A percentile compares a stretch with the other conserved stretches of the same genome.
Evolutionary conservation across 345 rosid species (phyloP).

Genomic region (Eucalyptus dawsonii): DNA sequence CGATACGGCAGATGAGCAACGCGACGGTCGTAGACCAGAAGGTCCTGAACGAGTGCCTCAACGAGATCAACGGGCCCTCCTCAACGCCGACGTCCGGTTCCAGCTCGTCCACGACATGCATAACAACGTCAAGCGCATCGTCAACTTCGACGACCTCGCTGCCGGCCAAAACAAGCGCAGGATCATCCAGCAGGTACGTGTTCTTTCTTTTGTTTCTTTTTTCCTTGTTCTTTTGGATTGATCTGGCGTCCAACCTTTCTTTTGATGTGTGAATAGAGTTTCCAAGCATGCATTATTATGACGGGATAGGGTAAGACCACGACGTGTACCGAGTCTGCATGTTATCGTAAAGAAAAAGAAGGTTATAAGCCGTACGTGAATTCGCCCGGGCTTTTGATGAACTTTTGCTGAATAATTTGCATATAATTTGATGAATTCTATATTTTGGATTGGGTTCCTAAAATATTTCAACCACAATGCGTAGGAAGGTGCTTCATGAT

Average conservation of each 20-base stretch:
- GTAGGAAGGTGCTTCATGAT: neutral
- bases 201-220: neutral
- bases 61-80: slow-evolving; percentile 88
- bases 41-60: slow-evolving; percentile 71
- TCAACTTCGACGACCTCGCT: slow-evolving; percentile 79
- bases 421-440: neutral
- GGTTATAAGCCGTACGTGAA: slow-evolving; percentile 2
- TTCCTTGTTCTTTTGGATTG: neutral
- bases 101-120: slow-evolving; percentile 83
- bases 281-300: neutral
- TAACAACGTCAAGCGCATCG: slow-evolving; percentile 71
- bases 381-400: neutral
- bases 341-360: slow-evolving; percentile 57
- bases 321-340: slow-evolving; percentile 68
- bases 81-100: slow-evolving; percentile 79
- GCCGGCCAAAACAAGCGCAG: slow-evolving; percentile 89
- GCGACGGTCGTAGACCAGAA: slow-evolving; percentile 82
- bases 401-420: neutral
- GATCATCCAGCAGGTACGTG: slow-evolving; percentile 68
- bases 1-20: slow-evolving; percentile 90
- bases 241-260: neutral
- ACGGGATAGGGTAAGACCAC: slow-evolving; percentile 75
- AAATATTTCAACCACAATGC: neutral
- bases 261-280: neutral
- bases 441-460: neutral